These are phyloP conservation scores for Nigrospora sphaerica DNA, from an alignment of 2,329 filamentous ascomycete species.

Conservation along the genomic window DNA sequence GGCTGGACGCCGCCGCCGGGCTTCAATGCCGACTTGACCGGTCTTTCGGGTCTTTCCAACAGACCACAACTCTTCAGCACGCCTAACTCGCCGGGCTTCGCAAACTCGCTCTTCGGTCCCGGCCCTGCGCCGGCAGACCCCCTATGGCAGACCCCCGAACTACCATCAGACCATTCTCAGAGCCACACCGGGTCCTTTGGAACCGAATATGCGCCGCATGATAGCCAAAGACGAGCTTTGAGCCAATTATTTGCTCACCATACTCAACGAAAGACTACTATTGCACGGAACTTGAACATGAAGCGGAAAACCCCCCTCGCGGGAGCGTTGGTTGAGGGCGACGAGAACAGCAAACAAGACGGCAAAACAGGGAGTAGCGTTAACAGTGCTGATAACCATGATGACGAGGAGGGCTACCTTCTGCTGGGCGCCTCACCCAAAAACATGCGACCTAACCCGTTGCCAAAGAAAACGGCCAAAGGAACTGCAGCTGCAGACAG, in stretches of 20 bases:
- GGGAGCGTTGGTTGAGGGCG: too few relatives aligned
- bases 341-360: too few relatives aligned
- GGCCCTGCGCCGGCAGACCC: conserved; percentile 20
- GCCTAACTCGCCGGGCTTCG: conserved; percentile 12
- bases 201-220: background rate
- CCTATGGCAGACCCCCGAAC: conserved; percentile 28
- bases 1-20: conserved; percentile 5
- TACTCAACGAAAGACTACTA: too few relatives aligned
- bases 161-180: conserved; percentile 9
- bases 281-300: too few relatives aligned
- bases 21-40: conserved; percentile 4
- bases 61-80: conserved; percentile 9
- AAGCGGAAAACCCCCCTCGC: too few relatives aligned
- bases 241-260: too few relatives aligned
- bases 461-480: too few relatives aligned
- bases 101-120: conserved; percentile 7
- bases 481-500: too few relatives aligned
- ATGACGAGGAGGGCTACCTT: background rate
- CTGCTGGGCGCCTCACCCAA: background rate
- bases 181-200: background rate
- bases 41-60: conserved; percentile 12
- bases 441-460: too few relatives aligned
- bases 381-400: background rate
- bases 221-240: too few relatives aligned
- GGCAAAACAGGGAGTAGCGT: too few relatives aligned